phyloP scores from a whole-genome alignment of 2,329 filamentous ascomycete species.

The Graphilbum ipis-grandicollis region DNA sequence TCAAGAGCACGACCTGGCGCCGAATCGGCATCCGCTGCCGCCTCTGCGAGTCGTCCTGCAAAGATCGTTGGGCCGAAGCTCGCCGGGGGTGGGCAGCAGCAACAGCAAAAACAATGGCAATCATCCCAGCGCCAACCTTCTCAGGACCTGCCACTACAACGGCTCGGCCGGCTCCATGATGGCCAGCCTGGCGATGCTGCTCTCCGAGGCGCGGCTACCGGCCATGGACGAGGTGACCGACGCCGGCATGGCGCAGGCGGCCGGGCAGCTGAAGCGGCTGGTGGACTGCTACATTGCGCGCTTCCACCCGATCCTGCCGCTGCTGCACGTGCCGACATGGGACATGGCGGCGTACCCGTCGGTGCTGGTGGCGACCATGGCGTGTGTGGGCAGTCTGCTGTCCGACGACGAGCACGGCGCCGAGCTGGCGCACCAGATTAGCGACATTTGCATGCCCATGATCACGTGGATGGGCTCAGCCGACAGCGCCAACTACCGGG shows the following conservation, averaged over 20 bases:
- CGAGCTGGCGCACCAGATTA: slow-evolving; percentile 10
- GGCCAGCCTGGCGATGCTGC: slow-evolving; percentile 9
- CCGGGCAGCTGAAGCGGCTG: slow-evolving; percentile 10
- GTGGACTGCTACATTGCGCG: slow-evolving; percentile 11
- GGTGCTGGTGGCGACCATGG: slow-evolving; percentile 14
- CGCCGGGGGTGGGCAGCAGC: neutral
- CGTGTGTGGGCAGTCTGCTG: slow-evolving; percentile 14
- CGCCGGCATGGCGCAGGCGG: slow-evolving; percentile 7
- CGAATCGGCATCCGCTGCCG: slow-evolving; percentile 3
- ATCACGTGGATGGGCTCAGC: slow-evolving; percentile 14
- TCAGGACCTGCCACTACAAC: neutral
- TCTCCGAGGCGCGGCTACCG: slow-evolving; percentile 11
- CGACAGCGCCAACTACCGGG: slow-evolving; percentile 11
- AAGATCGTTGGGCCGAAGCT: slow-evolving; percentile 1
- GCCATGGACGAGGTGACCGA: slow-evolving; percentile 6
- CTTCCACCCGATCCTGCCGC: slow-evolving; percentile 15
- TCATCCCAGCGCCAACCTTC: neutral
- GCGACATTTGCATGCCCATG: slow-evolving; percentile 13
- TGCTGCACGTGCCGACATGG: slow-evolving; percentile 15
- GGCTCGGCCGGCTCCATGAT: slow-evolving; percentile 1
- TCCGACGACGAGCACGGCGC: slow-evolving; percentile 3
- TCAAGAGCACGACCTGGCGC: slow-evolving; percentile 1
- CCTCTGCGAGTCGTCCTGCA: slow-evolving; percentile 11
- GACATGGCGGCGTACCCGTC: slow-evolving; percentile 9
- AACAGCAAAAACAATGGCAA: neutral